A percentile compares a stretch with the other conserved stretches of the same genome.
Conservation (phyloP, 2,329 filamentous ascomycete species). For the Emergomyces pasteurianus region DNA sequence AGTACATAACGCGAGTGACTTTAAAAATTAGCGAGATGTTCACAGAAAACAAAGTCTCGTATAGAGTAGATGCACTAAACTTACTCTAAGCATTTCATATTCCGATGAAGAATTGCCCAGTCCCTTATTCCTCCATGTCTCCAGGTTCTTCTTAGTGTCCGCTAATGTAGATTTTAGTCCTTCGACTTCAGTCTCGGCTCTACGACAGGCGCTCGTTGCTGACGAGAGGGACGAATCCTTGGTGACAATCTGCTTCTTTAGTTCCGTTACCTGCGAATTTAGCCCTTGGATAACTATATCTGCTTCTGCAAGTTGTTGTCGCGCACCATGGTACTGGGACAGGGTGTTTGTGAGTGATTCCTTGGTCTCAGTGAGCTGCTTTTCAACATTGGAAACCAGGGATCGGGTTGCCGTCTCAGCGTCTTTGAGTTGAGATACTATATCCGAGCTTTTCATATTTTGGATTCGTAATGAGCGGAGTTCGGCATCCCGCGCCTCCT, state of each 20-base stretch:
- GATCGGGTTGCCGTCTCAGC: slow-evolving; percentile 66
- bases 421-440: slow-evolving; percentile 87
- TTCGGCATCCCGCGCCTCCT: slow-evolving; percentile 72
- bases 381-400: slow-evolving; percentile 74
- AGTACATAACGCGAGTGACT: slow-evolving; percentile 74
- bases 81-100: slow-evolving; percentile 74
- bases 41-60: slow-evolving; percentile 9
- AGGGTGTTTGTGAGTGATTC: slow-evolving; percentile 62
- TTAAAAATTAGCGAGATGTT: slow-evolving; percentile 6
- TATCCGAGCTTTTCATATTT: slow-evolving; percentile 82
- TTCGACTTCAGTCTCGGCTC: slow-evolving; percentile 61
- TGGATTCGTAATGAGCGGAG: slow-evolving; percentile 68
- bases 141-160: slow-evolving; percentile 68
- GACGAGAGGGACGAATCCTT: slow-evolving; percentile 60
- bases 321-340: slow-evolving; percentile 61
- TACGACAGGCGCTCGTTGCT: slow-evolving; percentile 50
- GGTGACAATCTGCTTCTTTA: slow-evolving; percentile 59
- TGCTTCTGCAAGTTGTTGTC: slow-evolving; percentile 59
- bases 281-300: slow-evolving; percentile 58
- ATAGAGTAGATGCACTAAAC: slow-evolving; percentile 26
- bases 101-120: slow-evolving; percentile 70
- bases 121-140: slow-evolving; percentile 74
- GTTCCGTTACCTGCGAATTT: slow-evolving; percentile 62
- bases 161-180: slow-evolving; percentile 66
- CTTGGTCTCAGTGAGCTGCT: slow-evolving; percentile 73